Conservation (phyloP, 2,329 filamentous ascomycete genomes). For the Cephalotrichum gorgonifer region DNA sequence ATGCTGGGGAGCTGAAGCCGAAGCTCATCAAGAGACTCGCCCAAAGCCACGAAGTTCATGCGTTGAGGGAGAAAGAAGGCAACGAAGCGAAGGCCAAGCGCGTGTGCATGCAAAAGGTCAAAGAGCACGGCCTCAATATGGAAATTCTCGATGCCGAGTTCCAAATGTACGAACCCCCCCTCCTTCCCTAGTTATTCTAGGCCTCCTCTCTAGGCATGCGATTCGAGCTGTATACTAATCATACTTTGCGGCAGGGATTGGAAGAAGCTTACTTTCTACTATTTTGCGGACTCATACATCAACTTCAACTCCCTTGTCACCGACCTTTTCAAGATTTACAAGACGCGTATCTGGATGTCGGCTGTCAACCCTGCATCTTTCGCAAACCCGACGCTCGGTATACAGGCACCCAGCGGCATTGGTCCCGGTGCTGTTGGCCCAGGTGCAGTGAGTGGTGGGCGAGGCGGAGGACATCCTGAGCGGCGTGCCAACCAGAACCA, state of each 20-base stretch:
- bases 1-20: conserved; percentile 71
- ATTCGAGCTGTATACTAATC: conserved; percentile 2
- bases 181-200: conserved; percentile 9
- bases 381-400: conserved; percentile 62
- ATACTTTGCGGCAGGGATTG: conserved; percentile 63
- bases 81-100: conserved; percentile 97
- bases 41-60: conserved; percentile 80
- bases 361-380: conserved; percentile 97
- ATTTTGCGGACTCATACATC: conserved; percentile 96
- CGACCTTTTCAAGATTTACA: conserved; percentile 98
- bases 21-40: conserved; percentile 96
- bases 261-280: conserved; percentile 98
- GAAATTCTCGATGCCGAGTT: conserved; percentile 98
- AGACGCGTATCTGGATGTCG: conserved; percentile 99
- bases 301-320: conserved; percentile 98
- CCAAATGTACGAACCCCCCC: conserved; percentile 65
- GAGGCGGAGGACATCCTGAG: conserved; percentile 34
- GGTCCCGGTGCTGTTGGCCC: conserved; percentile 51
- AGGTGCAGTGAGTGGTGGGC: conserved; percentile 29
- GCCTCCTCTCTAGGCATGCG: conserved; percentile 7
- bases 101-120: conserved; percentile 92
- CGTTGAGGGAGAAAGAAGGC: conserved; percentile 88
- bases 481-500: conserved; percentile 32
- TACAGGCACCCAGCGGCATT: conserved; percentile 59
- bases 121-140: conserved; percentile 91